Base-by-base conservation (phyloP, 129 eudicot genomes). In the Smallanthus sonchifolius region DNA sequence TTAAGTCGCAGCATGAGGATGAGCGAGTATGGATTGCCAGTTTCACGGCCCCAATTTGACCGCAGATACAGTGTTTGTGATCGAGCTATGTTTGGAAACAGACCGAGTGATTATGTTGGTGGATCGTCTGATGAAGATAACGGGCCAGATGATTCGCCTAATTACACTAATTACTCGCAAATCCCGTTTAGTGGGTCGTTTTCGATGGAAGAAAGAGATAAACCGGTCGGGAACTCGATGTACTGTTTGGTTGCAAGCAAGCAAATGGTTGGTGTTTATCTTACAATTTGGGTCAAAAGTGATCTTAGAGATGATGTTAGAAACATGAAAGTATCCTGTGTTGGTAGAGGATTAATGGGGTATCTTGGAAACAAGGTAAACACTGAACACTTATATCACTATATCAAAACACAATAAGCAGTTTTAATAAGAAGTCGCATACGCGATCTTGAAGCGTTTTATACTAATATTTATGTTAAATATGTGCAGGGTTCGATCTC, bases 331-430 rank as follows among this genome's bases (percentile, higher is more conserved):
- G 98, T 94, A 20, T 90, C 96, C 7, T 94, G 98, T 81, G 97
- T 94, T 7, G 98, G 98, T 60, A 81, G 98, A 88, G 98, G 99
- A 57, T 78, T 95, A 69, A 95, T 95, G 99, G 99, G 99, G 5
- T 95, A 95, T 83, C 99, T 95, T 42, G 99, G 99, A 57, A 95
- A 95, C 74, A 95, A 95, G 97, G 98, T 93, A 75, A 61, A 43
- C 49, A 11, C 20, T 56, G 2, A 7, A 9, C 11, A 7, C 2
- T 19, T 49, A 14, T 4, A 24, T 24, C 52, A 32, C 1, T 8
- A 24, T 45, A 3, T 19, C 36, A n/a, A 10, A 30, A 20, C 30
- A 34, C 19, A 10, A 20, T 28, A 45, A 60, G 16, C 57, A 51
- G 57, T 51, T 51, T 51, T 16, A 51, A 51, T 51, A 16, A 20